Evolutionary conservation across 106 monocot genomes (phyloP).

Genomic region (Acorus gramineus): DNA sequence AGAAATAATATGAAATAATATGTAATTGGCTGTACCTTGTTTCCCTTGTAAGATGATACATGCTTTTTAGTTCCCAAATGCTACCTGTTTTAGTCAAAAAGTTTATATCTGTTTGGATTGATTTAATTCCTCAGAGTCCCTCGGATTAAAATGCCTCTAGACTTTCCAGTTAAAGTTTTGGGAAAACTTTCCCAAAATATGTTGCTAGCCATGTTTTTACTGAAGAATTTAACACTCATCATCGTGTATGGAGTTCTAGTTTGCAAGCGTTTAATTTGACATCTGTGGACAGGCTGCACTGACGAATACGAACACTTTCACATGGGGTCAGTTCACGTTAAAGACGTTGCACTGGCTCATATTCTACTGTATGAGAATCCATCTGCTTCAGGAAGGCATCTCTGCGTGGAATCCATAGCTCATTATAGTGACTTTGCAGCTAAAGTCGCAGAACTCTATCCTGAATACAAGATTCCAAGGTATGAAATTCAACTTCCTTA

Average conservation of each 20-base stretch:
- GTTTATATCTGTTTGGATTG: too few relatives aligned
- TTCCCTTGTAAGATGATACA: too few relatives aligned
- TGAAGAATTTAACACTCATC: background rate
- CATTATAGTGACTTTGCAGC: slow-evolving; percentile 81
- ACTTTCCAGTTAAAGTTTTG: too few relatives aligned
- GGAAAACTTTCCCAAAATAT: too few relatives aligned
- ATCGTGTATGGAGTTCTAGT: background rate
- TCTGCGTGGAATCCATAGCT: slow-evolving; percentile 58
- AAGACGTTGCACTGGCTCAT: slow-evolving; percentile 85
- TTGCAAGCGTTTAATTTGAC: background rate
- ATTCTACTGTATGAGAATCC: slow-evolving; percentile 73
- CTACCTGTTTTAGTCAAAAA: too few relatives aligned
- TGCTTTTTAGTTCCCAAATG: too few relatives aligned
- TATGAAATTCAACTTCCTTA: slow-evolving; percentile 7
- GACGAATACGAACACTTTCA: slow-evolving; percentile 63
- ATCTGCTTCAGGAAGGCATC: slow-evolving; percentile 74
- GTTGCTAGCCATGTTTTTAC: too few relatives aligned
- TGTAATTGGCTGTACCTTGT: too few relatives aligned
- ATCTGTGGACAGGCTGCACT: slow-evolving; percentile 40
- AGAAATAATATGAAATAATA: too few relatives aligned
- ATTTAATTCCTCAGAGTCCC: too few relatives aligned
- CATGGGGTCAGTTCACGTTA: slow-evolving; percentile 91
- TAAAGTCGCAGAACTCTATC: slow-evolving; percentile 79
- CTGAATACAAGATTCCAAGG: slow-evolving; percentile 69
- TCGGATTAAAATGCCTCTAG: too few relatives aligned